These are phyloP conservation scores for Capronia americana DNA, from an alignment of 2,329 filamentous ascomycete genomes.

Conservation along the genomic window DNA sequence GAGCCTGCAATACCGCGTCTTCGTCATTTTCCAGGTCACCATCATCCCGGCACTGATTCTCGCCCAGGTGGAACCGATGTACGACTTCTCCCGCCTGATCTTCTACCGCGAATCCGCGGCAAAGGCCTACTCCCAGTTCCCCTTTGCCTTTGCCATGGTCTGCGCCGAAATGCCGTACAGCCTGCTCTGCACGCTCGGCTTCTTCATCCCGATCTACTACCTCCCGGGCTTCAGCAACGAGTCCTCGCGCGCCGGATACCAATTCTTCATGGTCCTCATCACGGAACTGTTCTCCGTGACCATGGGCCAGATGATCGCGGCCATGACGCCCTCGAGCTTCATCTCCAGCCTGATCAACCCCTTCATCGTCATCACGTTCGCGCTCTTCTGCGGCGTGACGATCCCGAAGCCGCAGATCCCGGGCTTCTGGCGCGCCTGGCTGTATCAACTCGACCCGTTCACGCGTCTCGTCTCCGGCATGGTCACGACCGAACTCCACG, in stretches of 20 bases:
- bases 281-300: constrained; percentile 86
- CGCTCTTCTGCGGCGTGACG: constrained; percentile 86
- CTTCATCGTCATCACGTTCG: constrained; percentile 80
- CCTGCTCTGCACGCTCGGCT: constrained; percentile 76
- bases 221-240: constrained; percentile 74
- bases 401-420: constrained; percentile 80
- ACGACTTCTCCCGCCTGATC: constrained; percentile 77
- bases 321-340: constrained; percentile 78
- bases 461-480: constrained; percentile 81
- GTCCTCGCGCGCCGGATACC: constrained; percentile 75
- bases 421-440: constrained; percentile 77
- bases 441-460: constrained; percentile 83
- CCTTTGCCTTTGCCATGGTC: constrained; percentile 79
- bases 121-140: constrained; percentile 83
- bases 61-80: constrained; percentile 83
- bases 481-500: constrained; percentile 77
- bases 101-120: constrained; percentile 85
- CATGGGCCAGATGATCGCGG: constrained; percentile 75
- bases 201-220: constrained; percentile 85
- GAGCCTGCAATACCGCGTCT: constrained; percentile 83
- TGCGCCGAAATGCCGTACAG: constrained; percentile 84
- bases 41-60: constrained; percentile 84
- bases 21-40: constrained; percentile 86
- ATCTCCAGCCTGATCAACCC: constrained; percentile 82
- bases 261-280: constrained; percentile 83